Percentiles rank a stretch among this genome's conserved stretches.
Evolutionary conservation across 148 eudicot genomes (phyloP).

Genomic region (Rhododendron simsii): DNA sequence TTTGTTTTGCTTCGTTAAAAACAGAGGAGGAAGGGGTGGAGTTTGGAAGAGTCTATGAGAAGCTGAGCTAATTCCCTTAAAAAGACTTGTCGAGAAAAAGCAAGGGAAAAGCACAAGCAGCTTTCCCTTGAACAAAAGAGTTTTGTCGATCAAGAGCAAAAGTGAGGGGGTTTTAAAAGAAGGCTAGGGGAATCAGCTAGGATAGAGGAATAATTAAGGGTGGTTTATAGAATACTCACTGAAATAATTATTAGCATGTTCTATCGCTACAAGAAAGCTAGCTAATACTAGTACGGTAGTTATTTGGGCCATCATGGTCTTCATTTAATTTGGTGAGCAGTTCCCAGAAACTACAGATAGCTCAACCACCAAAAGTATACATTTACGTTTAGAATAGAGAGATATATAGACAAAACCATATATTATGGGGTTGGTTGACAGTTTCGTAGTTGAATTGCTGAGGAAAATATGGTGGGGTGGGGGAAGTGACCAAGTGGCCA

Average conservation of each 20-base stretch:
- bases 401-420: neutral
- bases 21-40: neutral
- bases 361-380: conserved; percentile 33
- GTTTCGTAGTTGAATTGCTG: neutral
- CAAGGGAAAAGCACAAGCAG: neutral
- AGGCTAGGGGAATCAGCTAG: neutral
- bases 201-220: neutral
- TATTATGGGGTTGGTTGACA: neutral
- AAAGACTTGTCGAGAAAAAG: neutral
- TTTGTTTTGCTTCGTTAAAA: neutral
- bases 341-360: conserved; percentile 32
- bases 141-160: neutral
- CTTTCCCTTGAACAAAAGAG: neutral
- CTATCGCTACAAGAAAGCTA: conserved; percentile 19
- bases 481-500: conserved; percentile 14
- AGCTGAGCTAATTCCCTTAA: conserved; percentile 17
- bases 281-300: neutral
- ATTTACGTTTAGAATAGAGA: neutral
- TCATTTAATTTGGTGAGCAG: conserved; percentile 36
- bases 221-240: neutral
- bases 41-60: conserved; percentile 15
- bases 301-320: conserved; percentile 1
- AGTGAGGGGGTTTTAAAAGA: neutral
- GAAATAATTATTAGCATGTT: neutral
- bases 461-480: neutral